Percentiles rank a stretch among this genome's conserved stretches.
Conservation (phyloP, 345 rosid species). For the Arabis alpina region DNA sequence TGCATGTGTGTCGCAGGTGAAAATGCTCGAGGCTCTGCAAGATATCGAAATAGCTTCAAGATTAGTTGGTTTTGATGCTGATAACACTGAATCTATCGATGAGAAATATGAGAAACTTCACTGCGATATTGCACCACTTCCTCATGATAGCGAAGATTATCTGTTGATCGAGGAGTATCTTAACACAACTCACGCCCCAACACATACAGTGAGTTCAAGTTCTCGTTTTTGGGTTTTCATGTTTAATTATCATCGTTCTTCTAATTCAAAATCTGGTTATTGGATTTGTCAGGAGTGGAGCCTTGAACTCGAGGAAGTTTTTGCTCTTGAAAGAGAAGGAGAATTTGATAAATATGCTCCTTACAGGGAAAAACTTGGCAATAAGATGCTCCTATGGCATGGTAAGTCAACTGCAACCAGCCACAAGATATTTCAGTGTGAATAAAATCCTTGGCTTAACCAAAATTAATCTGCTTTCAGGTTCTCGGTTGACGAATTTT, state of each 20-base stretch:
- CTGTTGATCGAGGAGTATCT: conserved; percentile 79
- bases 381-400: conserved; percentile 95
- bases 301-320: conserved; percentile 92
- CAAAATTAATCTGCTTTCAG: conserved; percentile 47
- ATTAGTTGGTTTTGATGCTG: conserved; percentile 91
- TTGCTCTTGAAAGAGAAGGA: conserved; percentile 88
- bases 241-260: conserved; percentile 16
- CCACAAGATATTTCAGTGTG: neutral
- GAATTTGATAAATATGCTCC: conserved; percentile 87
- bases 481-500: conserved; percentile 91
- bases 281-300: conserved; percentile 69
- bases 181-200: conserved; percentile 85
- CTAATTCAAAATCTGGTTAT: conserved; percentile 8
- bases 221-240: neutral
- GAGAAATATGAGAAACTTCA: conserved; percentile 76
- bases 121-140: conserved; percentile 72
- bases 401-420: conserved; percentile 52
- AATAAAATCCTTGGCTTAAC: neutral
- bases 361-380: conserved; percentile 63
- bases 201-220: conserved; percentile 68
- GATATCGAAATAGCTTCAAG: conserved; percentile 97
- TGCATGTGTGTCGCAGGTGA: conserved; percentile 59
- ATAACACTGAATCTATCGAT: conserved; percentile 77
- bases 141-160: conserved; percentile 85
- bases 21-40: conserved; percentile 97